Evolutionary conservation across 345 rosid species (phyloP).

Genomic region (Salix purpurea): DNA sequence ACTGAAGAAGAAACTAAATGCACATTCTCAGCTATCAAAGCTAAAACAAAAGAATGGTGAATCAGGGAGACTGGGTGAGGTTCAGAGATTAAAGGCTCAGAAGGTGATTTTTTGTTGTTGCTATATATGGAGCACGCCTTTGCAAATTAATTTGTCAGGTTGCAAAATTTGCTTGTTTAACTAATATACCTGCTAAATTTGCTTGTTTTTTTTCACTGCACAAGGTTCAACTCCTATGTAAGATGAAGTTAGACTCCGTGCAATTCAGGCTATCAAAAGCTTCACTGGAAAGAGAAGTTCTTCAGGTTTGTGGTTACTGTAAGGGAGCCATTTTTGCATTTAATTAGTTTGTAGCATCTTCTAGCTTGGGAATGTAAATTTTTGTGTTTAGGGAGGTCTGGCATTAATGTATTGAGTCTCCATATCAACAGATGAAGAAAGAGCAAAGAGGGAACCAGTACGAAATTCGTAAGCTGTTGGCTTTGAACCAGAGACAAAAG

Average conservation of each 20-base stretch:
- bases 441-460: conserved; percentile 59
- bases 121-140: not conserved
- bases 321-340: not conserved
- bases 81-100: conserved; percentile 29
- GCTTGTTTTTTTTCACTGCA: not conserved
- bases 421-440: conserved; percentile 64
- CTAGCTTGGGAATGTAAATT: not conserved
- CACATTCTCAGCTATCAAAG: conserved; percentile 16
- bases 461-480: conserved; percentile 55
- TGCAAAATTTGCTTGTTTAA: not conserved
- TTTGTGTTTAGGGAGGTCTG: no score
- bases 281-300: conserved; percentile 30
- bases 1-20: conserved; percentile 19
- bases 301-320: conserved; percentile 17
- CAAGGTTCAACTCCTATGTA: conserved; percentile 30
- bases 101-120: conserved; percentile 13
- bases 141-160: not conserved
- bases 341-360: not conserved
- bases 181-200: not conserved
- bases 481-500: conserved; percentile 63
- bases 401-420: not conserved
- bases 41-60: conserved; percentile 8
- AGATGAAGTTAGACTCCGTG: conserved; percentile 27
- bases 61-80: not conserved
- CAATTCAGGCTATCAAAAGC: conserved; percentile 30